These are phyloP conservation scores for Mycena leptocephala DNA, from an alignment of 768 basidiomycete species.

Conservation along the genomic window DNA sequence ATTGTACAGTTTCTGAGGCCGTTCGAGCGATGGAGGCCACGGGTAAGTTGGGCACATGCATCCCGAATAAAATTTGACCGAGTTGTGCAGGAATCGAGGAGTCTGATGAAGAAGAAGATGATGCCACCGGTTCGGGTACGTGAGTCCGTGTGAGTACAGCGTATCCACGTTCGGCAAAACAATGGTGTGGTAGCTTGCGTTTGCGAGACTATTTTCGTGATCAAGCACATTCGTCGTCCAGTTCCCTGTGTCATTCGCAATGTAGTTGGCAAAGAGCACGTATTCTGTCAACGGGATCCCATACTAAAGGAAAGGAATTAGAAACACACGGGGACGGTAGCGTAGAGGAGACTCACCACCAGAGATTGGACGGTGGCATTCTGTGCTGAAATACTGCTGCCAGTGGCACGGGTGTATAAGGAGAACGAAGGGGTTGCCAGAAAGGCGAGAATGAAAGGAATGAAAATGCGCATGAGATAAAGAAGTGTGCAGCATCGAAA, in stretches of 20 bases:
- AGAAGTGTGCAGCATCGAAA: no score
- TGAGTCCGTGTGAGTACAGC: slow-evolving; percentile 16
- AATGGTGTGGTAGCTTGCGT: background rate
- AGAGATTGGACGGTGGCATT: slow-evolving; percentile 52
- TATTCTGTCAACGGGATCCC: background rate
- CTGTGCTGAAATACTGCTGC: slow-evolving; percentile 49
- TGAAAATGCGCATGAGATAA: no score
- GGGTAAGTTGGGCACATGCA: background rate
- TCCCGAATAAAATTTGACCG: background rate
- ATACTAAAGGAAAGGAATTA: background rate
- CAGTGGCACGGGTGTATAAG: no score
- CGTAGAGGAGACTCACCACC: slow-evolving; percentile 37
- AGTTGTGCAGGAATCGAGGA: background rate
- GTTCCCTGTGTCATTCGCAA: background rate
- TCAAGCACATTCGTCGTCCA: background rate
- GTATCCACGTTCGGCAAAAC: slow-evolving; percentile 28
- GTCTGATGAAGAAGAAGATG: slow-evolving; percentile 3
- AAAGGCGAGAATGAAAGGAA: no score
- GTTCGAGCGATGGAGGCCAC: background rate
- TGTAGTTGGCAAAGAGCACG: background rate
- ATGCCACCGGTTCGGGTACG: background rate
- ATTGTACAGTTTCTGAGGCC: background rate
- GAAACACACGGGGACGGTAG: background rate
- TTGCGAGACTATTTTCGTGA: background rate
- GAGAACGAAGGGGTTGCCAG: no score